These are phyloP conservation scores for Protomyces lactucae-debilis DNA, from an alignment of 1,139 yeast species.

Conservation along the genomic window DNA sequence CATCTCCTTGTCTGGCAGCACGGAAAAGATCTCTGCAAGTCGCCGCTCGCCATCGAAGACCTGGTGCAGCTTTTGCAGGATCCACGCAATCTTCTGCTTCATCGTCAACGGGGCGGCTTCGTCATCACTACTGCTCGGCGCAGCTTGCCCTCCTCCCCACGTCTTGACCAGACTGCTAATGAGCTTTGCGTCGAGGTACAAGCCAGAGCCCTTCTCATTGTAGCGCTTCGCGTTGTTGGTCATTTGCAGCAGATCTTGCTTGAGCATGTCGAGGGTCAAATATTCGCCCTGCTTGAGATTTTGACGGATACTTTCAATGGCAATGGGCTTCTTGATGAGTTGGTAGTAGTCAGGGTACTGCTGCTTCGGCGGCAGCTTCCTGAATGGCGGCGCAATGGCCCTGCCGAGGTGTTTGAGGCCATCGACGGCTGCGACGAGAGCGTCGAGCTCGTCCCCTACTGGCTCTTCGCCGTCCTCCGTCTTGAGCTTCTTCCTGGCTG, in stretches of 20 bases:
- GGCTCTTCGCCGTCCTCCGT: conserved; percentile 4
- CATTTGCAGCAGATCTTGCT: conserved; percentile 70
- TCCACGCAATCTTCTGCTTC: conserved; percentile 8
- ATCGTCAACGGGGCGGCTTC: conserved; percentile 12
- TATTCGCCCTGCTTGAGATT: conserved; percentile 29
- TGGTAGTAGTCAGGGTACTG: conserved; percentile 78
- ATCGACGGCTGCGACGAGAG: conserved; percentile 14
- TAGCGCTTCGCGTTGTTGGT: conserved; percentile 80
- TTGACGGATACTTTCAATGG: conserved; percentile 38
- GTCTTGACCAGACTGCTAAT: conserved; percentile 21
- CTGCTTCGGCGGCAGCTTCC: conserved; percentile 67
- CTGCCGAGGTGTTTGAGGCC: conserved; percentile 15
- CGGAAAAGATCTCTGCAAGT: conserved; percentile 50
- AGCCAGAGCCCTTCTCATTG: conserved; percentile 83
- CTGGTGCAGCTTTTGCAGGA: conserved; percentile 8
- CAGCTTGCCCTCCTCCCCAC: conserved; percentile 15
- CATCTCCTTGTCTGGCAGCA: conserved; percentile 65
- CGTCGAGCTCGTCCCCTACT: background rate
- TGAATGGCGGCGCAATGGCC: conserved; percentile 48
- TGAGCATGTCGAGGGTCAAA: conserved; percentile 49
- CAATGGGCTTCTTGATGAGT: conserved; percentile 45
- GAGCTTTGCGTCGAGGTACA: conserved; percentile 68
- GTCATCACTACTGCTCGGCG: conserved; percentile 4
- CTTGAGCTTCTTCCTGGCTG: conserved; percentile 17
- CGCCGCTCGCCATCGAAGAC: conserved; percentile 38